phyloP scores from a whole-genome alignment of 1,139 yeast species.

The Fermentozyma sake region DNA sequence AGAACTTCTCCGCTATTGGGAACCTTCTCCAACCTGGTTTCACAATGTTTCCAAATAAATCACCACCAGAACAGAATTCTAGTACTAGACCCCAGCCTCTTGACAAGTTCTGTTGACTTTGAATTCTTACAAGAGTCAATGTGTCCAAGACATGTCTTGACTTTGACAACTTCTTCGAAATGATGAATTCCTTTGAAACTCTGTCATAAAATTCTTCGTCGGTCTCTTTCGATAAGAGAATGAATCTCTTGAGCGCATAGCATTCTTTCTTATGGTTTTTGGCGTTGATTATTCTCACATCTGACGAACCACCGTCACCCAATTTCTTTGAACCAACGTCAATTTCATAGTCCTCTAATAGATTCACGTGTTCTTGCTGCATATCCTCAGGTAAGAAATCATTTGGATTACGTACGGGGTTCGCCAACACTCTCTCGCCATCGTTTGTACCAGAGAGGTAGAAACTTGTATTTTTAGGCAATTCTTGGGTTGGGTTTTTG shows the following conservation, averaged over 20 bases:
- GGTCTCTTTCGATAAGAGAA: constrained; percentile 54
- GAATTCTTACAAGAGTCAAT: constrained; percentile 52
- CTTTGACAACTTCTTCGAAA: constrained; percentile 48
- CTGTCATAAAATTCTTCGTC: constrained; percentile 65
- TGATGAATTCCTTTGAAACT: constrained; percentile 58
- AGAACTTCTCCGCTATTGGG: constrained; percentile 46
- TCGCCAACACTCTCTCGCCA: constrained; percentile 45
- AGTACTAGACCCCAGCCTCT: constrained; percentile 78
- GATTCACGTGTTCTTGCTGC: constrained; percentile 45
- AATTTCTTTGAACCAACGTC: constrained; percentile 45
- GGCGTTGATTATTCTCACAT: constrained; percentile 51
- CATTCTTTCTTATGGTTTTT: constrained; percentile 35
- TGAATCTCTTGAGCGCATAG: constrained; percentile 63
- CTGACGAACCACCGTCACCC: constrained; percentile 74
- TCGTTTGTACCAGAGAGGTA: constrained; percentile 36
- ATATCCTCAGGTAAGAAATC: constrained; percentile 54
- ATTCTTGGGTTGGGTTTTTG: constrained; percentile 29
- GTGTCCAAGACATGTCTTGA: constrained; percentile 60
- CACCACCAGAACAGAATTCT: constrained; percentile 59
- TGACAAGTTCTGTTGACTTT: constrained; percentile 48
- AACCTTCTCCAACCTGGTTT: constrained; percentile 47
- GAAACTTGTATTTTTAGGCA: constrained; percentile 37
- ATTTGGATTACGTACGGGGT: constrained; percentile 70
- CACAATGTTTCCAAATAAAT: constrained; percentile 41
- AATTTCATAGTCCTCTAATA: constrained; percentile 58